Percentiles rank a stretch among this genome's conserved stretches.
Evolutionary conservation across 1,284 basidiomycete species (phyloP).

Genomic region (Chalciporus sp.): DNA sequence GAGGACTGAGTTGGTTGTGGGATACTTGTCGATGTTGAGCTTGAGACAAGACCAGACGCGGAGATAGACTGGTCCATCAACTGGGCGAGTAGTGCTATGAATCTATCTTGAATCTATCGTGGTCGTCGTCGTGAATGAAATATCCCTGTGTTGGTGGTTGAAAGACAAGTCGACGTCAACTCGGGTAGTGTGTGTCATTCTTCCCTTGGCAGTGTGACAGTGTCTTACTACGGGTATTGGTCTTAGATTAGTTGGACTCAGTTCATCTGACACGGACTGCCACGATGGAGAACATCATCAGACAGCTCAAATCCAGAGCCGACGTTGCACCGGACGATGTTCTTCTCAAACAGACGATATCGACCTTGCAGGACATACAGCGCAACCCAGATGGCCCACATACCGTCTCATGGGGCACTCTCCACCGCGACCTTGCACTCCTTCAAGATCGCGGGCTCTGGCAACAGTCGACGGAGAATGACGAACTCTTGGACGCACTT

Average conservation of each 20-base stretch:
- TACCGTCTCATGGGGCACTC: conserved; percentile 28
- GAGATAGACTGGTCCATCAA: conserved; percentile 13
- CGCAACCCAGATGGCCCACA: conserved; percentile 19
- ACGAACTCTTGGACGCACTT: conserved; percentile 35
- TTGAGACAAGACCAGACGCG: conserved; percentile 8
- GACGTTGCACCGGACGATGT: conserved; percentile 8
- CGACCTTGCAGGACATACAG: conserved; percentile 23
- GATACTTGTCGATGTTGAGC: conserved; percentile 18
- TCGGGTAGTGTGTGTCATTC: no score
- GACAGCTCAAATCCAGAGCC: conserved; percentile 21
- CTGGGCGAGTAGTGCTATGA: neutral
- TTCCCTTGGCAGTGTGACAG: no score
- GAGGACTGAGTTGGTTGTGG: conserved; percentile 16
- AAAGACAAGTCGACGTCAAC: no score
- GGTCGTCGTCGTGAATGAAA: no score
- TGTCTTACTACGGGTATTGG: no score
- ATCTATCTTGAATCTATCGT: no score
- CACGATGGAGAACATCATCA: conserved; percentile 33
- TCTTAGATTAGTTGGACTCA: no score
- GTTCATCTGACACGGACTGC: no score
- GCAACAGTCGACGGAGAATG: conserved; percentile 34
- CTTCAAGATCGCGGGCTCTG: conserved; percentile 37
- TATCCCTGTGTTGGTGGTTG: no score
- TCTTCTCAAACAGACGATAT: conserved; percentile 27
- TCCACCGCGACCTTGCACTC: conserved; percentile 27